These are phyloP conservation scores for Fraxinus americana DNA, from an alignment of 257 asterid species.

Conservation along the genomic window DNA sequence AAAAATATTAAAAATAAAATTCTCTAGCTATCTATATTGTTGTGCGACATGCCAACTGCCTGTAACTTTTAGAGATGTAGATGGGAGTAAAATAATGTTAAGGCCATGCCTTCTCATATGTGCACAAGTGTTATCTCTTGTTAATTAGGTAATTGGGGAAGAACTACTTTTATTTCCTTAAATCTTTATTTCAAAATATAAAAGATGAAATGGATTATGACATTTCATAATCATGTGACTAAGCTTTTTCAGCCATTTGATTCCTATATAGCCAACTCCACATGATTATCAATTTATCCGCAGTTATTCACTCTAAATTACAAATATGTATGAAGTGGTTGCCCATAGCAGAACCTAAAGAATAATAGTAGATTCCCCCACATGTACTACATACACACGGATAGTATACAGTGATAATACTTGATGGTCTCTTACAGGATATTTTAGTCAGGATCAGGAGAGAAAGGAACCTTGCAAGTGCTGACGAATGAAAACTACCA, in stretches of 20 bases:
- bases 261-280: neutral
- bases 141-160: neutral
- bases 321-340: neutral
- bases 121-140: neutral
- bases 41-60: neutral
- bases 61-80: neutral
- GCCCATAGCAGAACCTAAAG: neutral
- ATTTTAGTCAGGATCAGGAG: constrained; percentile 3
- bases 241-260: neutral
- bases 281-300: neutral
- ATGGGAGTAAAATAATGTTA: neutral
- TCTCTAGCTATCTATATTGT: neutral
- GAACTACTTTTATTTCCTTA: too few relatives aligned
- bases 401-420: neutral
- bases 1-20: neutral
- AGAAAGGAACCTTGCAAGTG: constrained; percentile 68
- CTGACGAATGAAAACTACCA: constrained; percentile 82
- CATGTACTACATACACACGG: neutral
- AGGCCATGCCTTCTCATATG: neutral
- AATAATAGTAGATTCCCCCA: neutral
- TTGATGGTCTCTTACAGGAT: neutral
- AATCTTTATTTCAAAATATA: neutral
- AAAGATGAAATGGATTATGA: neutral
- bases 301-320: neutral
- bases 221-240: neutral